These are phyloP conservation scores for Meyerozyma sp. DNA, from an alignment of 1,139 yeast species.

Conservation along the genomic window DNA sequence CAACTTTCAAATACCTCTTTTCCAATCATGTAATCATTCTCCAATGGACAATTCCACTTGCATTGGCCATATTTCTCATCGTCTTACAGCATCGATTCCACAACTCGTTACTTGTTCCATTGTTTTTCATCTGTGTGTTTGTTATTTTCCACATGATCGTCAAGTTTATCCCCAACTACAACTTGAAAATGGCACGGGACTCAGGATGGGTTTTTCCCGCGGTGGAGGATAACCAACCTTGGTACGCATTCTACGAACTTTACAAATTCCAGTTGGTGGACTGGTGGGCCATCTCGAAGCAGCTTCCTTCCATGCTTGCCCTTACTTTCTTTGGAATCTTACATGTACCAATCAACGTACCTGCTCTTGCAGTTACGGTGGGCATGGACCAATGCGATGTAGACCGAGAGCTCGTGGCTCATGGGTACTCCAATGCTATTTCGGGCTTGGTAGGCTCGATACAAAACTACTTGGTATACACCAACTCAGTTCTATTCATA, in stretches of 20 bases:
- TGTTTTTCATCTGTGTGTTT: constrained; percentile 71
- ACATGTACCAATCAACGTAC: constrained; percentile 96
- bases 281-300: constrained; percentile 63
- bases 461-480: constrained; percentile 90
- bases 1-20: constrained; percentile 47
- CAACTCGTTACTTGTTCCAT: constrained; percentile 76
- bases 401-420: constrained; percentile 89
- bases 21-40: constrained; percentile 36
- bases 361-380: constrained; percentile 88
- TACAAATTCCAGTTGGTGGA: constrained; percentile 69
- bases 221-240: constrained; percentile 65
- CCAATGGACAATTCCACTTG: constrained; percentile 72
- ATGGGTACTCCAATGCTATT: constrained; percentile 85
- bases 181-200: constrained; percentile 55
- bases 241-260: constrained; percentile 79
- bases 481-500: constrained; percentile 86
- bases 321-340: constrained; percentile 90
- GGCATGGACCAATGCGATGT: constrained; percentile 86
- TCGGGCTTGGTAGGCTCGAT: constrained; percentile 85
- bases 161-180: constrained; percentile 59
- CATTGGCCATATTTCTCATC: constrained; percentile 55
- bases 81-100: constrained; percentile 60
- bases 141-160: constrained; percentile 64
- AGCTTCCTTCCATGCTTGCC: constrained; percentile 91
- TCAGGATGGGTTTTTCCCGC: constrained; percentile 82